These are phyloP conservation scores for Dipteronia dyeriana DNA, from an alignment of 345 rosid genomes.

Conservation along the genomic window DNA sequence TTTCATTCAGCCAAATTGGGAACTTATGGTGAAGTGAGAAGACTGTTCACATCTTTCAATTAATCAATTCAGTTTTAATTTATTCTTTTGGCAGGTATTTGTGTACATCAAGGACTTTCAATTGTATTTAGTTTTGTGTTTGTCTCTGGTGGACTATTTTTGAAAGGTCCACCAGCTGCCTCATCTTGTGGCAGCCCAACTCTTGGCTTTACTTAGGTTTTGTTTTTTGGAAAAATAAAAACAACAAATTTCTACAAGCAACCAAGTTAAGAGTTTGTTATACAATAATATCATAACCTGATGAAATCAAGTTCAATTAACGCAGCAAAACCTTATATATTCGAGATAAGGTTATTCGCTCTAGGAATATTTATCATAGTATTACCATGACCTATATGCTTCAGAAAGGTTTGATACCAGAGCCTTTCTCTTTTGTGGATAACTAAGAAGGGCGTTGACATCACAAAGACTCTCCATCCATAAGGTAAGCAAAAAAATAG, in stretches of 20 bases:
- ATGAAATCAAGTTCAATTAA: not conserved
- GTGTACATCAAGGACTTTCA: no score
- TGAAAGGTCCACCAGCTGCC: no score
- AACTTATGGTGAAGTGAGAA: not conserved
- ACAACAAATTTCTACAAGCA: not conserved
- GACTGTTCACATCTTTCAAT: not conserved
- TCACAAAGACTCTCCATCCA: not conserved
- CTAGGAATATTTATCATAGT: slow-evolving; percentile 1
- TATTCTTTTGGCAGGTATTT: no score
- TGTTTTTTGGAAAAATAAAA: not conserved
- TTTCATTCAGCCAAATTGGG: not conserved
- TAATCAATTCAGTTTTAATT: no score
- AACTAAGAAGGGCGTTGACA: not conserved
- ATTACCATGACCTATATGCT: not conserved
- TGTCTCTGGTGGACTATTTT: no score
- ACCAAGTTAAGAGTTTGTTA: not conserved
- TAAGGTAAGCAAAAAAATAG: slow-evolving; percentile 1
- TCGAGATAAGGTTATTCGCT: not conserved
- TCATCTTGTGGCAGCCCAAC: not conserved
- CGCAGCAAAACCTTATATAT: not conserved
- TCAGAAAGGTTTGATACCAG: not conserved
- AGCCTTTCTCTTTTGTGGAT: not conserved
- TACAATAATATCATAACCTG: not conserved
- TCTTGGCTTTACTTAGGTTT: not conserved
- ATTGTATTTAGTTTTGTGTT: no score